Conservation (phyloP, 2,329 filamentous ascomycete species). For the Curvularia sp. region DNA sequence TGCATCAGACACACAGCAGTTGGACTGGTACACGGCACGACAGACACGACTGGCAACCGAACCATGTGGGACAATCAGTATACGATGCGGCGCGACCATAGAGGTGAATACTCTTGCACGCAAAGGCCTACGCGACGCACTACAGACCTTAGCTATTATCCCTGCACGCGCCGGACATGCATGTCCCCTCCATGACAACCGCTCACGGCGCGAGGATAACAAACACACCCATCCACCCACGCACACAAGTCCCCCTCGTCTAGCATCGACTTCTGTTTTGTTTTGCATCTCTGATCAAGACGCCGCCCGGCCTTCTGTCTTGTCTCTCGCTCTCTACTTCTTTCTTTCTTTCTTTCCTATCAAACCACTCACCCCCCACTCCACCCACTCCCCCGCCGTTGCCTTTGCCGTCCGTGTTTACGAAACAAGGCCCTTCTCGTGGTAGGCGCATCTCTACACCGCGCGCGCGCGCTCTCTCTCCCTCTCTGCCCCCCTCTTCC, state of each 20-base stretch:
- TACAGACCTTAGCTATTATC: too few relatives aligned
- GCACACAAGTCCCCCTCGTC: neutral
- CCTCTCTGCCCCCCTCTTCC: neutral
- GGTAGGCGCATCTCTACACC: conserved; percentile 10
- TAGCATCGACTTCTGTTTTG: neutral
- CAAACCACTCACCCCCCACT: neutral
- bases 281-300: neutral
- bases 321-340: neutral
- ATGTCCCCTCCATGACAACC: conserved; percentile 29
- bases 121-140: conserved; percentile 13
- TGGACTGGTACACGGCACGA: conserved; percentile 4
- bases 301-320: neutral
- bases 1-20: conserved; percentile 21
- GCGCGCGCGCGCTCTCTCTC: neutral
- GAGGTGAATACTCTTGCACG: neutral
- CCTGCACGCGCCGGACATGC: conserved; percentile 33
- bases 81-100: neutral
- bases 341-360: neutral
- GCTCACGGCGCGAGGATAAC: conserved; percentile 17
- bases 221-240: conserved; percentile 6
- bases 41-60: conserved; percentile 5
- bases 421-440: conserved; percentile 19
- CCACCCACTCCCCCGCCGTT: conserved; percentile 23
- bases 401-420: conserved; percentile 31
- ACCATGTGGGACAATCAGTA: neutral